Base-by-base conservation (phyloP, 345 rosid species). In the Trapa bicornis region DNA sequence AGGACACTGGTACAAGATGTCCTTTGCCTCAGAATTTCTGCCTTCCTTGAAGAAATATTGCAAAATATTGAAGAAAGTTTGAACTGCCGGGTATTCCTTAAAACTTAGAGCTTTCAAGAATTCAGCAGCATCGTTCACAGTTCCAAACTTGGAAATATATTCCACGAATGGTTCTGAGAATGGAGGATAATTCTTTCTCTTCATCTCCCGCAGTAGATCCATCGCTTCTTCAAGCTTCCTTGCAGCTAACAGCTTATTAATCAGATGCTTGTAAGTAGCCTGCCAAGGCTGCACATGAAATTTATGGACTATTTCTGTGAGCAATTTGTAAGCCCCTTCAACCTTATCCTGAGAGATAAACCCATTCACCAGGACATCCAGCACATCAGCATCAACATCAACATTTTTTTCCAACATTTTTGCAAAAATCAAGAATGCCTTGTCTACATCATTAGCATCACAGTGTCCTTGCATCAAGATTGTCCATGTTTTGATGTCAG, bases 401-500 rank as follows among this genome's bases (percentile, higher is more conserved):
- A 67, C 71, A 66, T 76, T 76, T 75, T 73, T 85, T 80, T 82
- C 83, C 75, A 85, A 48, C 92, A 91, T 83, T 69, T 71, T 79
- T 13, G 85, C 84, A 64, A 87, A 83, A 73, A 81, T 79, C 62
- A 70, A 62, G 5, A 89, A 80, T 37, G 93, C 98, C 71, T 77
- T 74, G 33, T 84, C 93, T 1, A 86, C 68, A 79, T 85, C 80
- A 52, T 76, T 73, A 71, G 87, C 88, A 67, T 56, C 82, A 77
- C 88, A 92, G 66, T 81, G 89, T 52, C 96, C 96, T 76, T 88
- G 86, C 72, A 89, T 92, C 79, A 92, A 82, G 73, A 88, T 83
- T 47, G 98, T 92, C 98, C 98, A 92, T 5, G 92, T 92, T 75
- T 79, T 89, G 65, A 88, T 75, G 66, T 89, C 98, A 0, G 96